phyloP scores from a whole-genome alignment of 225 moss, liverwort and hornwort genomes.

The Bryoerythrophyllum caledonicum region DNA sequence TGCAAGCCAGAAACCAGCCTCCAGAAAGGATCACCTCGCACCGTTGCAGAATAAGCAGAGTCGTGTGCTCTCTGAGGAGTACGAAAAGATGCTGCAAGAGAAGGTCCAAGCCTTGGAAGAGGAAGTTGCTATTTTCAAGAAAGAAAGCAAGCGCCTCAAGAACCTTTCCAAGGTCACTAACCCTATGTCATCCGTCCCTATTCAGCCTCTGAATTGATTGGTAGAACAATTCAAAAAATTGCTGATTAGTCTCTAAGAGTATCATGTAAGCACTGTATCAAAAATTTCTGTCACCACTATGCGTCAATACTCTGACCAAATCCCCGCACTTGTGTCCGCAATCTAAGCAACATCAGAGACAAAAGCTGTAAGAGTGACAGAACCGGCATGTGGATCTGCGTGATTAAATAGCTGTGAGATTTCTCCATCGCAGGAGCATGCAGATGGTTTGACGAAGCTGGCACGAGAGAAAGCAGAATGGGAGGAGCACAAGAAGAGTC shows the following conservation, averaged over 20 bases:
- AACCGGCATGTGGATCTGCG: neutral
- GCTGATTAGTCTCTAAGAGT: neutral
- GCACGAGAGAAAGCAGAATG: conserved; percentile 41
- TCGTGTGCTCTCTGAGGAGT: conserved; percentile 16
- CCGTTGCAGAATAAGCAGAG: conserved; percentile 10
- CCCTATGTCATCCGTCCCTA: neutral
- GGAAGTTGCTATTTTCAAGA: conserved; percentile 39
- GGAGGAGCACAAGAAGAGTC: conserved; percentile 39
- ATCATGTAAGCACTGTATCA: neutral
- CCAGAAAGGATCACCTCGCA: conserved; percentile 1
- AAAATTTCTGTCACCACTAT: neutral
- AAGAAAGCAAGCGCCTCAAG: conserved; percentile 33
- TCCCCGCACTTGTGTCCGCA: too few relatives aligned
- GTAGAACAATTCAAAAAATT: too few relatives aligned
- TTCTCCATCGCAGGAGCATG: conserved; percentile 25
- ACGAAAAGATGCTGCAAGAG: conserved; percentile 25
- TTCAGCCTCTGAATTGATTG: neutral
- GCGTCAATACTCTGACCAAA: neutral
- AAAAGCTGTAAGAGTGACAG: neutral
- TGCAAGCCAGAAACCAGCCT: neutral
- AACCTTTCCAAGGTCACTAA: conserved; percentile 31
- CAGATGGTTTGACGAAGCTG: conserved; percentile 26
- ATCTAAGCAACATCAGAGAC: neutral
- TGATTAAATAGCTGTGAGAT: neutral
- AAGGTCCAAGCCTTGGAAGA: conserved; percentile 40